Base-by-base conservation (phyloP, 495 filamentous ascomycete species). In the Entonaema liquescens region DNA sequence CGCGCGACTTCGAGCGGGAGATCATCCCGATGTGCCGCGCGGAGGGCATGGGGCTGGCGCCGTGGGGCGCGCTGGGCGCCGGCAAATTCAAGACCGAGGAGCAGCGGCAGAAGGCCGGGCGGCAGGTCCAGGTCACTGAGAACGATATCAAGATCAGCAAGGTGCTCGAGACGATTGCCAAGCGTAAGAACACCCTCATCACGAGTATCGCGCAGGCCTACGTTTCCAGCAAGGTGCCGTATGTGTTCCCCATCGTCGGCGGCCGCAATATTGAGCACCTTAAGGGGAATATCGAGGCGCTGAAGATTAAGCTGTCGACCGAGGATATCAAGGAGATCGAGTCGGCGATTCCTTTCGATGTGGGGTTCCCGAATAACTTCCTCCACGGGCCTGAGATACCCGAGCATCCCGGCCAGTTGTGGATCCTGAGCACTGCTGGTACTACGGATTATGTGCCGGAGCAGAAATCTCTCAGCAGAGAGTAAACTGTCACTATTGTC, bases 161-260 rank as follows among this genome's bases (percentile, higher is more conserved):
- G 31, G 83, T 82, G 0, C 80, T 94, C 8, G 90, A 91, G 62
- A 76, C 80, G 5, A 77, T 93, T 23, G 89, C 88, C 0, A 81
- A 84, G 4, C 77, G 74, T 47, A 88, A 89, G 71, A 80, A 79
- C 5, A 85, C 81, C 40, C 66, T 75, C 57, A 76, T 89, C 31
- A 87, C 86, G 7, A 83, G 83, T 47, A 77, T 93, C 31, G 91
- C 92, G 0, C 77, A 93, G 54, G 91, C 92, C 1, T 94, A 94
- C 76, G 88, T 94, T 5, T 83, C 88, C 74, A 83, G 86, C 76
- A 93, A 93, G 78, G 81, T 88, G 13, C 88, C 91, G 0, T 90
- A 93, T 68, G 90, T 92, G 17, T 94, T 93, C 77, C 91, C 91
- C 7, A 88, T 94, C 60, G 83, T 93, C 17, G 91, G 91, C 11